Base-by-base conservation (phyloP, 2,329 filamentous ascomycete genomes). In the Zasmidium angulare region DNA sequence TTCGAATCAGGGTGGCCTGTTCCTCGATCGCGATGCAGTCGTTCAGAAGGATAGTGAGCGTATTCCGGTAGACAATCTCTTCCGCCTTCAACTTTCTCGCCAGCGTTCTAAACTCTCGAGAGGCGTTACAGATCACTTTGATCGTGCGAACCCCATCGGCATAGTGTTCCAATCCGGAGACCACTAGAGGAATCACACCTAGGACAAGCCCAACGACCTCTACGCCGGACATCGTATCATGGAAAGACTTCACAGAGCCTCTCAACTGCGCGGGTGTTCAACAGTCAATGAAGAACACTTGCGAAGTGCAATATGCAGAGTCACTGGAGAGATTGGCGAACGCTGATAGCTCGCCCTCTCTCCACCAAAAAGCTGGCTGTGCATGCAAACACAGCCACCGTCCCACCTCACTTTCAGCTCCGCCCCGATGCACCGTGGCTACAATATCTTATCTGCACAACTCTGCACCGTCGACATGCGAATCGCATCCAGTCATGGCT, bases 151-250 rank as follows among this genome's bases (percentile, higher is more conserved):
- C 69, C 0, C 72, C 72, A 47, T 74, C 66, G 0, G 61, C 66
- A 49, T 75, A 76, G 46, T 70, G 67, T 40, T 74, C 64, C 2
- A 75, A 60, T 1, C 71, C 61, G 7, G 63, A 62, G 4, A 76
- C 68, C 46, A 72, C 52, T 14, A 75, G 54, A 7, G 72, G 73
- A 52, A 73, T 62, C 21, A 68, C 57, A 3, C 67, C 71, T 0
- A 75, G 61, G 2, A 73, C 65, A 2, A 73, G 31, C 0, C 71
- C 70, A 2, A 65, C 69, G n/a, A 70, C 55, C 53, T 75, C 73
- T 2, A 74, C 54, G 2, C 71, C 72, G 11, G 71, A 71, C 68
- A 69, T 70, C 26, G 36, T 19, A 53, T 67, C 26, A 31, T 48
- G 21, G 46, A 65, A 36, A 36, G 29, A 7, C 29, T 36, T 36